Base-by-base conservation (phyloP, 2,329 filamentous ascomycete genomes). In the Cladophialophora carrionii region DNA sequence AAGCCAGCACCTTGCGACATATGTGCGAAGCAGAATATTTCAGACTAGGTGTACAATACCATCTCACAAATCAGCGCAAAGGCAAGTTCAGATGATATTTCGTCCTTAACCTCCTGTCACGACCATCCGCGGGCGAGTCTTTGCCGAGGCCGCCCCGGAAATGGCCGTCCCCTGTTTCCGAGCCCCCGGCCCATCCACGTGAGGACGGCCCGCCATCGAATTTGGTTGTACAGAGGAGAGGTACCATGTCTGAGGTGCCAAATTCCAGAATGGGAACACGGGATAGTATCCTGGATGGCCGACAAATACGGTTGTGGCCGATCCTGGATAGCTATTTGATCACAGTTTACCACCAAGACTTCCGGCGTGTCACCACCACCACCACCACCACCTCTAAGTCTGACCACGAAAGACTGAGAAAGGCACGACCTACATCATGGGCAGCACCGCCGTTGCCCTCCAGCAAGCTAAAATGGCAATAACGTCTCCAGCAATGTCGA, bases 1-100 rank as follows among this genome's bases (percentile, higher is more conserved):
- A 64, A 61, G n/a, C 10, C 10, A 53, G 20, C 43, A 43, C 31
- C 22, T 32, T 63, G 61, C 34, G 54, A 51, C 61, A 63, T 63
- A 5, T 59, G 22, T 20, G 17, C 37, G 26, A 43, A 8, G 37
- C 10, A 22, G 8, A 26, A 49, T 49, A 43, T 61, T 12, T 32
- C 7, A 53, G 14, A 4, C 17, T 12, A 31, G 8, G 2, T 49
- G 10, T 49, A 20, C 22, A 8, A 24, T 26, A 14, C 46, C 20
- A 49, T 20, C n/a, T 9, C 22, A 53, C 17, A 17, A 17, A 7
- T n/a, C 51, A 53, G 20, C 26, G 17, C 12, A 53, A 53, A 32
- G 31, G 51, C 51, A 31, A 26, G 26, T 53, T 24, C 12, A 20
- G 7, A 24, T 49, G 46, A 49, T 49, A 26, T 49, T 49, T 48